Evolutionary conservation across 768 basidiomycete species (phyloP).

Genomic region (Trametes coccinea): DNA sequence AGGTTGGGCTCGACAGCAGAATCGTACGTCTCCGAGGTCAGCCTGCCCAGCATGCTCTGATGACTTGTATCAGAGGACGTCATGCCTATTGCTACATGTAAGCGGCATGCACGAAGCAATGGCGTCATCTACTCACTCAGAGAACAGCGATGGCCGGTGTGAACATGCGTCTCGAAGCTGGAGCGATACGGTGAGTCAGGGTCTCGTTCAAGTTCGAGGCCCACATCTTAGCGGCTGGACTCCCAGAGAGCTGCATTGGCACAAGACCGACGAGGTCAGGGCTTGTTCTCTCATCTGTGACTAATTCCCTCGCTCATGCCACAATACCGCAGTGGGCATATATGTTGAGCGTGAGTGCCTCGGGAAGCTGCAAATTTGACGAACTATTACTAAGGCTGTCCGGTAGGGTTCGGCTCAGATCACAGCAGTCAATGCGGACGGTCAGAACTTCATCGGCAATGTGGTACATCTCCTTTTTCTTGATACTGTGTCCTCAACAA

Average conservation of each 20-base stretch:
- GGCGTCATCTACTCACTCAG: background rate
- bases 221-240: background rate
- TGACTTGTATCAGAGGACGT: slow-evolving; percentile 29
- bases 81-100: slow-evolving; percentile 41
- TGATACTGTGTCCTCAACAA: slow-evolving; percentile 5
- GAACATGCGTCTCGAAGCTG: slow-evolving; percentile 37
- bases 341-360: slow-evolving; percentile 31
- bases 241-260: slow-evolving; percentile 37
- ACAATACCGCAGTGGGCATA: slow-evolving; percentile 29
- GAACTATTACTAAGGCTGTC: background rate
- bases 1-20: slow-evolving; percentile 67
- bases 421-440: slow-evolving; percentile 46
- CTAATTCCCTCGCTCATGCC: background rate
- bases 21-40: slow-evolving; percentile 34
- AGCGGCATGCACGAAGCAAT: slow-evolving; percentile 13
- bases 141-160: slow-evolving; percentile 32
- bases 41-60: background rate
- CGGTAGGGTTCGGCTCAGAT: slow-evolving; percentile 34
- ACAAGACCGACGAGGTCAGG: slow-evolving; percentile 29
- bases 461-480: slow-evolving; percentile 37
- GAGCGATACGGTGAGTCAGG: slow-evolving; percentile 31
- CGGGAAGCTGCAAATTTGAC: background rate
- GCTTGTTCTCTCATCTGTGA: background rate
- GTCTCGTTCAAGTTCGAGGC: background rate
- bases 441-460: slow-evolving; percentile 49